Evolutionary conservation across 2,329 filamentous ascomycete species (phyloP), one percentile per base, ranked within the genome.

Genomic region (Ceratocystis albifundus): DNA sequence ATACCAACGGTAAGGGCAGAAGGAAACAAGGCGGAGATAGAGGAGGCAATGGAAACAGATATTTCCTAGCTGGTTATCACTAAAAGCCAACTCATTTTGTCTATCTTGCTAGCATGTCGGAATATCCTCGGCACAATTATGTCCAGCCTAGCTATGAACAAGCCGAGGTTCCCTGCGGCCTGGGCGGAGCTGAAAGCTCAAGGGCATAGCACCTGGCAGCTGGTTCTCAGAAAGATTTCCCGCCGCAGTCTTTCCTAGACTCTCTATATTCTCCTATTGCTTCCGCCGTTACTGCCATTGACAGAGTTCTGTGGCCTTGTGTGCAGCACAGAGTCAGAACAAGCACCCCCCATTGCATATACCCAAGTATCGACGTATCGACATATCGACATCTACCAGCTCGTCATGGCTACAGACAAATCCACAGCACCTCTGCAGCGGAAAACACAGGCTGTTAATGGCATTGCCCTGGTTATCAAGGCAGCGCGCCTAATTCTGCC

Each of bases 401-500:
- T 6, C 61, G 44, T 32, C 41, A 32, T 53, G 20, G 20, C 28
- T 32, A n/a, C n/a, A 22, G 59, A 62, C 15, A 44, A 62, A 4
- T 8, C 59, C 59, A 30, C 59, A 12, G 36, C 59, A 28, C 25
- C 15, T 28, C 22, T 6, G 28, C 53, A 55, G 48, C 48, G 46
- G 28, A 65, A 65, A 44, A 59, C 66, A 15, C 63, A 65, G 22
- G 66, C 66, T n/a, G 66, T 68, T n/a, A 68, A 68, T 59, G 66
- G 66, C 59, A 63, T 68, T 20, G 64, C 59, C 7, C 32, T 74
- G 62, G 72, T 73, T 48, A 72, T 72, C 46, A 70, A 76, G 44
- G 71, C 74, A 64, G 71, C 72, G 20, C 69, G 74, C 30, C 72
- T 79, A 50, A 70, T 82, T 50, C 67, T 79, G 62, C 79, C 80